Percentiles rank a stretch among this genome's conserved stretches.
phyloP scores from a whole-genome alignment of 306 rosid genomes.

The Casuarina equisetifolia region DNA sequence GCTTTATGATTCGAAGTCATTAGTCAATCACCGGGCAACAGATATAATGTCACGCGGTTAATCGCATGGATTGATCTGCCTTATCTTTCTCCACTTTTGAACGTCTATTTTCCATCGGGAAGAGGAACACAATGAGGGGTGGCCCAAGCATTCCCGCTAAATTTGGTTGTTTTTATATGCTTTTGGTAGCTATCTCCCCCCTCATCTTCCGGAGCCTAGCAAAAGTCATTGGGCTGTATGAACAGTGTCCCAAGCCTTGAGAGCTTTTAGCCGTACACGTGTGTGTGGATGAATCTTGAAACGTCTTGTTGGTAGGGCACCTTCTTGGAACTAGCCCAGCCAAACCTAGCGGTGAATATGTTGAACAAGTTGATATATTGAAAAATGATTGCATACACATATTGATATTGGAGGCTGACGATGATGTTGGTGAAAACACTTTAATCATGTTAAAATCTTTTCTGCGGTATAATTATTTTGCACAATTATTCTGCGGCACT shows the following conservation, averaged over 20 bases:
- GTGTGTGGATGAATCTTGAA: background rate
- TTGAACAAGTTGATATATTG: background rate
- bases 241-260: background rate
- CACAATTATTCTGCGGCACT: background rate
- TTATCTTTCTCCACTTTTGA: background rate
- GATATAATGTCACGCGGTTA: background rate
- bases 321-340: background rate
- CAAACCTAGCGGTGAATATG: background rate
- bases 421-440: background rate
- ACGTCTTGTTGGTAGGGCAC: background rate
- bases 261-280: constrained; percentile 8
- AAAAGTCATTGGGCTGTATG: background rate
- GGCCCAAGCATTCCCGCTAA: constrained; percentile 8
- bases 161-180: background rate
- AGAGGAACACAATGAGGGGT: background rate
- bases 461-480: background rate
- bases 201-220: background rate
- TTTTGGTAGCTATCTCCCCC: constrained; percentile 20
- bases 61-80: background rate
- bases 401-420: background rate
- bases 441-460: constrained; percentile 11
- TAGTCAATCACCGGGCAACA: background rate
- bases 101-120: background rate
- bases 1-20: no score
- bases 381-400: constrained; percentile 1